Conservation (phyloP, 2,329 filamentous ascomycete genomes). For the Amesomyces nigricolor region DNA sequence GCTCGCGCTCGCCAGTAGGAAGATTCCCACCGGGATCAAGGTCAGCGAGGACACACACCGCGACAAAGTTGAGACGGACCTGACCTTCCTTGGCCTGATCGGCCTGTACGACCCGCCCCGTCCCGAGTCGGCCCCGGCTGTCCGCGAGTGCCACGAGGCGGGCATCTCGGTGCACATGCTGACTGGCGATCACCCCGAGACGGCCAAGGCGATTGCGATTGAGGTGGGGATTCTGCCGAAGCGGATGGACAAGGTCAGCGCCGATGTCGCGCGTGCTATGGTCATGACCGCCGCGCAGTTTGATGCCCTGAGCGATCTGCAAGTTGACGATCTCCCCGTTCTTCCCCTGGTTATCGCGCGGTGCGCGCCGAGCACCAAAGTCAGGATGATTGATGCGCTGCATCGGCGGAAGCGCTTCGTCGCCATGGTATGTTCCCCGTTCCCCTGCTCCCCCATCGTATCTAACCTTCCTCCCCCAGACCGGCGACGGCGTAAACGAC, state of each 20-base stretch:
- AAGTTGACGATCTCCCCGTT: slow-evolving; percentile 56
- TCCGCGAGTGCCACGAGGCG: slow-evolving; percentile 53
- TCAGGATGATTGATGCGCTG: slow-evolving; percentile 66
- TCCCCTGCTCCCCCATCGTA: neutral
- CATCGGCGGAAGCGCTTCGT: slow-evolving; percentile 62
- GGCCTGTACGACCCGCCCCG: slow-evolving; percentile 70
- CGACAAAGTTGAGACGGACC: slow-evolving; percentile 47
- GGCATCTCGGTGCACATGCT: slow-evolving; percentile 65
- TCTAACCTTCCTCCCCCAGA: slow-evolving; percentile 30
- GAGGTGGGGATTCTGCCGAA: slow-evolving; percentile 60
- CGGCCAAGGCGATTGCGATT: slow-evolving; percentile 59
- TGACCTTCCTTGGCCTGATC: slow-evolving; percentile 62
- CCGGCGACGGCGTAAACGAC: slow-evolving; percentile 70
- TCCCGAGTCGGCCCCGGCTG: slow-evolving; percentile 57
- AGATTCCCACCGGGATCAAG: slow-evolving; percentile 28
- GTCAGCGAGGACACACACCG: slow-evolving; percentile 36
- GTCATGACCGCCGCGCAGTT: slow-evolving; percentile 61
- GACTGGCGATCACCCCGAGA: slow-evolving; percentile 64
- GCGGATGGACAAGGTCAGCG: slow-evolving; percentile 35
- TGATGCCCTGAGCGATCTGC: slow-evolving; percentile 53
- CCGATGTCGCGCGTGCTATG: slow-evolving; percentile 56
- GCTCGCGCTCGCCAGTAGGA: slow-evolving; percentile 58
- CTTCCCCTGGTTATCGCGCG: slow-evolving; percentile 64
- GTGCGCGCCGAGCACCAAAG: slow-evolving; percentile 65
- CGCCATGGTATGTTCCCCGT: slow-evolving; percentile 46